Base-by-base conservation (phyloP, 352 stramenopile species). In the Pilasporangium apinafurcum region DNA sequence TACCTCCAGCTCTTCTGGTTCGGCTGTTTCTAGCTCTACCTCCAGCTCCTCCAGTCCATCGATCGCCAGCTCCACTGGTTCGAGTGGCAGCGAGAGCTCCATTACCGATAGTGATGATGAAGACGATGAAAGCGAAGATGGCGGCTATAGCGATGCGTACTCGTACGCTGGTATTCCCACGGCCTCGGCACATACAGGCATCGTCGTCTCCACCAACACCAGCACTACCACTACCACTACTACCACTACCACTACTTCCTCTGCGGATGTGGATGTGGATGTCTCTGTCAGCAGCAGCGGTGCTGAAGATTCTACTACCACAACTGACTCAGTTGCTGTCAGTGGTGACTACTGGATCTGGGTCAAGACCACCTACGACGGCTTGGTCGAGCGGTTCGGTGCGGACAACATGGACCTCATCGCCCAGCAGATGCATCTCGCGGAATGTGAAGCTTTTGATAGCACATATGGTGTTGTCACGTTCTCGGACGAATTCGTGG, bases 311-410 rank as follows among this genome's bases (percentile, higher is more conserved):
- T n/a, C n/a, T n/a, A n/a, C n/a, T n/a, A 48, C 37, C 25, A 51
- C 37, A 25, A 43, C 45, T 30, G 25, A 44, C 20, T 42, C 51
- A n/a, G 59, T 78, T 21, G 69, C 67, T 10, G 83, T 69, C 12
- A 68, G 57, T n/a, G 73, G 73, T 12, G 51, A 39, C 13, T 86
- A 86, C 57, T 86, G 69, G 73, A 50, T 66, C 34, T 86, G 73
- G 69, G 44, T 86, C 37, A 41, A 75, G 48, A 70, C 62, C 3
- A 70, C 65, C 4, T 86, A 86, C 57, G 56, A 75, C 20, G 68
- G 69, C 0, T 50, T 83, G 22, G 68, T 66, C 48, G 62, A 56
- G 34, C 65, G 68, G 17, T 86, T 86, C 37, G n/a, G n/a, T n/a
- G 52, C 79, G 14, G 73, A 69, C 42, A 80, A 83, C 46, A 48